A percentile compares a stretch with the other conserved stretches of the same genome.
Evolutionary conservation across 768 basidiomycete genomes (phyloP).

Genomic region (Floccularia luteovirens): DNA sequence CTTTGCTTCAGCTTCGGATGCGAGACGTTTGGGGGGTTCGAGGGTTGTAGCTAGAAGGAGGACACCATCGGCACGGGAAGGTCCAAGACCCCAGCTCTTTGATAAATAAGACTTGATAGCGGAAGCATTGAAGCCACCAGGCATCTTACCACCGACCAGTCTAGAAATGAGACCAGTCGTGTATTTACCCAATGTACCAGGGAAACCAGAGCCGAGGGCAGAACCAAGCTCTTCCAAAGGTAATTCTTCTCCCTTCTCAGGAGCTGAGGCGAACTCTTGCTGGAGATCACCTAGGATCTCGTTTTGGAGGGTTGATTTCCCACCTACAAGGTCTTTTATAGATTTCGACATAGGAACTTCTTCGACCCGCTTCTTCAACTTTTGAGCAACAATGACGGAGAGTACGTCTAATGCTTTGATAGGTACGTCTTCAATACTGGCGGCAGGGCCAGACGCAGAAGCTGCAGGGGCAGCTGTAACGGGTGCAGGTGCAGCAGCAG

Average conservation of each 20-base stretch:
- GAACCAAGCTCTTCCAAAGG: constrained; percentile 94
- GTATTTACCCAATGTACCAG: constrained; percentile 90
- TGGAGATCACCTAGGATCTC: constrained; percentile 97
- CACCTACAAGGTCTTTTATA: constrained; percentile 97
- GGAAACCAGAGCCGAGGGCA: constrained; percentile 71
- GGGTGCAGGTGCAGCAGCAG: constrained; percentile 32
- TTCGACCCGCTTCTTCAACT: constrained; percentile 90
- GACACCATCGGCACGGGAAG: constrained; percentile 83
- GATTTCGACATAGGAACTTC: constrained; percentile 90
- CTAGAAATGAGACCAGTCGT: constrained; percentile 86
- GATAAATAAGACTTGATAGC: constrained; percentile 83
- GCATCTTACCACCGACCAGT: constrained; percentile 93
- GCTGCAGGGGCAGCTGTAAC: constrained; percentile 33
- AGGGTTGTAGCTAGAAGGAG: constrained; percentile 86
- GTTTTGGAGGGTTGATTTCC: constrained; percentile 98
- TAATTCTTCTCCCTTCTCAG: constrained; percentile 97
- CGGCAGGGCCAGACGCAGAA: constrained; percentile 54
- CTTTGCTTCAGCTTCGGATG: constrained; percentile 88
- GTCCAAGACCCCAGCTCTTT: constrained; percentile 94
- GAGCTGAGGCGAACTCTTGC: constrained; percentile 89
- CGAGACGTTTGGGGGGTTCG: constrained; percentile 92
- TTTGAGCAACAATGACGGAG: constrained; percentile 87
- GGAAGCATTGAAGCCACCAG: constrained; percentile 94
- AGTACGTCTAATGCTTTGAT: constrained; percentile 89
- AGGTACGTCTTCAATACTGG: constrained; percentile 82